Evolutionary conservation across 2,329 filamentous ascomycete genomes (phyloP).

Genomic region (Fusarium hostae): DNA sequence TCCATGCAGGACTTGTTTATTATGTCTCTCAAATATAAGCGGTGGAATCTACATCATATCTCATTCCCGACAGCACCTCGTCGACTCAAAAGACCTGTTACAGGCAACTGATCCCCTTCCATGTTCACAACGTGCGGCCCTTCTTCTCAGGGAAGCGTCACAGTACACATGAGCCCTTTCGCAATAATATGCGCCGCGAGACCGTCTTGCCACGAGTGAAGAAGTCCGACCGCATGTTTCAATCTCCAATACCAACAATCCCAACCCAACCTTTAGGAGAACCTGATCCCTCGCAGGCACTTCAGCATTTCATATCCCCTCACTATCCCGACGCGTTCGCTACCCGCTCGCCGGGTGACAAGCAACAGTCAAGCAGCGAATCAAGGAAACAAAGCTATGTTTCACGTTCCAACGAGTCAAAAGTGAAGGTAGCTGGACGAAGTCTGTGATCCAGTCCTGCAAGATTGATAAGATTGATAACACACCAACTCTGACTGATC

Average conservation of each 20-base stretch:
- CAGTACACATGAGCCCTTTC: too few species aligned
- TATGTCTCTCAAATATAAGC: background rate
- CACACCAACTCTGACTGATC: background rate
- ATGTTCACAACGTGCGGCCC: background rate
- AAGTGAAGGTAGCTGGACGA: background rate
- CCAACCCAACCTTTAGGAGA: background rate
- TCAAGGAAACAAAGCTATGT: background rate
- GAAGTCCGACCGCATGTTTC: background rate
- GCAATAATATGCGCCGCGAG: background rate
- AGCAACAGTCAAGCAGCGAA: background rate
- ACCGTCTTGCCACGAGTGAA: too few species aligned
- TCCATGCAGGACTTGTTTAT: background rate
- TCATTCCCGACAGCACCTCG: background rate
- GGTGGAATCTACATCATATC: background rate
- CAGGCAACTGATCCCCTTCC: accelerated
- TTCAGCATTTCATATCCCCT: background rate
- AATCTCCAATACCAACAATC: background rate
- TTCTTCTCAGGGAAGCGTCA: background rate
- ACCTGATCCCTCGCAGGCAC: background rate
- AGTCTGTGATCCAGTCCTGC: background rate
- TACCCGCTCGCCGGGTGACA: accelerated
- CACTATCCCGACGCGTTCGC: background rate
- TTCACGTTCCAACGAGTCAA: accelerated
- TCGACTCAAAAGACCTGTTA: accelerated
- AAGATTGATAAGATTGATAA: constrained; percentile 18